Evolutionary conservation across 371 early-diverging fungal species (phyloP).

Genomic region (Syncephalastrum monosporum): DNA sequence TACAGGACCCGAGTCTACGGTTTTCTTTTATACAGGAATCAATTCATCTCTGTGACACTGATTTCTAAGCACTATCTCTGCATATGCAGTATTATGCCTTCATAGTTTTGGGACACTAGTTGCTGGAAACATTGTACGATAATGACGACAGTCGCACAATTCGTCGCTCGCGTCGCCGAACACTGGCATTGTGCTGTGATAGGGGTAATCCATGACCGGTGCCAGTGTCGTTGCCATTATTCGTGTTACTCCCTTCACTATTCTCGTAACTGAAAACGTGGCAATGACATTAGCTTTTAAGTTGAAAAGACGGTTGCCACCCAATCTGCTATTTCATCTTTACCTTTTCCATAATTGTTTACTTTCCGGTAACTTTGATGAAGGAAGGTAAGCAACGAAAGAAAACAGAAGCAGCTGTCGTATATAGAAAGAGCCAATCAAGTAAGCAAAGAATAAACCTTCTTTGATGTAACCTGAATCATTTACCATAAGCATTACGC

Average conservation of each 20-base stretch:
- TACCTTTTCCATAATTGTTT: background rate
- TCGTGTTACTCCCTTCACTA: too few relatives aligned
- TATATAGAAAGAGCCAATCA: background rate
- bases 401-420: conserved; percentile 10
- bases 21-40: too few relatives aligned
- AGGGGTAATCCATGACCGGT: conserved; percentile 3
- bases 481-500: conserved; percentile 13
- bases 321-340: too few relatives aligned
- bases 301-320: too few relatives aligned
- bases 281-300: too few relatives aligned
- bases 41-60: too few relatives aligned
- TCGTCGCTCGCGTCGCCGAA: background rate
- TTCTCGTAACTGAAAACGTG: too few relatives aligned
- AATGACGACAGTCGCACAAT: background rate
- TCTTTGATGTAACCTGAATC: background rate
- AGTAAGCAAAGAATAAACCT: background rate
- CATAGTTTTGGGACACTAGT: too few relatives aligned
- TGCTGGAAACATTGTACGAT: background rate
- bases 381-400: conserved; percentile 2
- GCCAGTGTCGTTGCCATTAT: too few relatives aligned
- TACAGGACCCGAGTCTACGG: too few relatives aligned
- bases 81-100: too few relatives aligned
- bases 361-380: conserved; percentile 3
- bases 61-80: too few relatives aligned
- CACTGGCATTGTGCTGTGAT: conserved; percentile 1